A percentile compares a stretch with the other conserved stretches of the same genome.
These are phyloP conservation scores for Phaseolus lunatus DNA, from an alignment of 306 rosid species.

Conservation along the genomic window DNA sequence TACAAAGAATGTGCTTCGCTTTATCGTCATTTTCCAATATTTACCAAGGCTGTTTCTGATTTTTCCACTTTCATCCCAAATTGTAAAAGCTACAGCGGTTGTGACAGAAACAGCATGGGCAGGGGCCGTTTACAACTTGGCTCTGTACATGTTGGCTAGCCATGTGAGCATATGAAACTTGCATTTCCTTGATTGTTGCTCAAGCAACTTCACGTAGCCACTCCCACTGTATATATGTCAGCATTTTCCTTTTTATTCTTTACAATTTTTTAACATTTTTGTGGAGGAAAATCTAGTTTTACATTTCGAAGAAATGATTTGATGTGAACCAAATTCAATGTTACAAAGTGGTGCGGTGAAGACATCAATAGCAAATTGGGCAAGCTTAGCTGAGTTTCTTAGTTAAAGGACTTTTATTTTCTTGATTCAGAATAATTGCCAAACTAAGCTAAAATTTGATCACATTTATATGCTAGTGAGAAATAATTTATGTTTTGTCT, in stretches of 20 bases:
- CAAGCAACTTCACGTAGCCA: background rate
- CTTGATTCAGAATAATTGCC: conserved; percentile 6
- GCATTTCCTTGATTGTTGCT: conserved; percentile 19
- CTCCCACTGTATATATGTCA: background rate
- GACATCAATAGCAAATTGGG: background rate
- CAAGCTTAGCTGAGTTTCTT: conserved; percentile 6
- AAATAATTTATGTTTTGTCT: background rate
- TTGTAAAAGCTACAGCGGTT: conserved; percentile 82
- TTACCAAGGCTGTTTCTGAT: conserved; percentile 81
- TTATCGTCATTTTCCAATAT: conserved; percentile 82
- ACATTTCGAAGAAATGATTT: background rate
- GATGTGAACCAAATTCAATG: conserved; percentile 6
- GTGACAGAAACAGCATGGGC: conserved; percentile 98
- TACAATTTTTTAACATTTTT: background rate
- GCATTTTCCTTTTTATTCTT: background rate
- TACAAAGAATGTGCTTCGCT: conserved; percentile 82
- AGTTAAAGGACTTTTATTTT: background rate
- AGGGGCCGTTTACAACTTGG: conserved; percentile 95
- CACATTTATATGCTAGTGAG: background rate
- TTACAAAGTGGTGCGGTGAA: background rate
- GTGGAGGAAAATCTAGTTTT: background rate
- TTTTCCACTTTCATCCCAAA: conserved; percentile 89
- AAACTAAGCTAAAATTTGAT: background rate
- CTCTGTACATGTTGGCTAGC: conserved; percentile 96
- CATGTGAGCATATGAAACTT: conserved; percentile 69